Evolutionary conservation across 345 rosid species (phyloP), one percentile per base, ranked within the genome.

Genomic region (Eucalyptus sp.): DNA sequence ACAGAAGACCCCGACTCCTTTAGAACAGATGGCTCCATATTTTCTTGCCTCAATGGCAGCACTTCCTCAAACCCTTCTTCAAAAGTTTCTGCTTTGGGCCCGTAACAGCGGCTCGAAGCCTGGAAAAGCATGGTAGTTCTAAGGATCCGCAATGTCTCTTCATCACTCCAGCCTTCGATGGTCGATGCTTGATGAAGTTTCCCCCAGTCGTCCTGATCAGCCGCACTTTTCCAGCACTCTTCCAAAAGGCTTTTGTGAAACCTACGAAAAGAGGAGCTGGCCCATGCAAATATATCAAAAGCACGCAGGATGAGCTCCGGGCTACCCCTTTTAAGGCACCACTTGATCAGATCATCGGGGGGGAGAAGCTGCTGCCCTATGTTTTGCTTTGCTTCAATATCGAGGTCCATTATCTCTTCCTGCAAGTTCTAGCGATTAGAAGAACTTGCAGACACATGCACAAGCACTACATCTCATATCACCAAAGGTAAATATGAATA

Each of bases 161-260:
- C 95, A 13, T 98, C 99, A 44, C 95, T 94, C 99, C 99, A 97
- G 29, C 99, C 99, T 93, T 98, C 96, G 1, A 91, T 90, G 2
- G 60, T 66, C 7, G 93, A 94, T 41, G 98, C 95, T 93, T 94
- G 92, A 89, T 94, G 91, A 76, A 95, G 95, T 87, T 93, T 88
- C 20, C 94, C 95, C 99, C 99, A 98, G 66, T 95, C 95, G 22
- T 97, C 98, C 90, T 90, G 96, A 66, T 96, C 95, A 0, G 95
- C 97, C 0, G 97, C 97, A 14, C 95, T 95, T 92, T 93, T 97
- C 99, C 99, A 97, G 96, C 99, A 96, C 81, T 95, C 95, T 89
- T 94, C 97, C 90, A 98, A 90, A 51, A 97, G 98, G 91, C 88
- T 93, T 89, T 89, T 93, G 88, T 97, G 95, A 92, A 93, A 94